Percentiles rank a stretch among this genome's conserved stretches.
Evolutionary conservation across 1,139 yeast genomes (phyloP).

Genomic region (Debaryomyces sp.): DNA sequence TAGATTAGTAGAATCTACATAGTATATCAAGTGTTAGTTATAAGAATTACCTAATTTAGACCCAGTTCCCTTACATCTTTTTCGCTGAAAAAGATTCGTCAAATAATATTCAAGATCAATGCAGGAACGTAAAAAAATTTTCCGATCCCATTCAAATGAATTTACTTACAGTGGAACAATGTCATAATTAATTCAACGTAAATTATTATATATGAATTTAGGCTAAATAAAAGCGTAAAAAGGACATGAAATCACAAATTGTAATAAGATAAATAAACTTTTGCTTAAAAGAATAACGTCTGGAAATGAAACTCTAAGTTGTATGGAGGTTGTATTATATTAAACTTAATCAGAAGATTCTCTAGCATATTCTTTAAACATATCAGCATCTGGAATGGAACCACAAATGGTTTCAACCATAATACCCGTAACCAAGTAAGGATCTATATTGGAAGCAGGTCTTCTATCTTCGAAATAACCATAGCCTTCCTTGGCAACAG

Average conservation of each 20-base stretch:
- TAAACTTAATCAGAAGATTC: constrained; percentile 46
- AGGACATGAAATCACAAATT: neutral
- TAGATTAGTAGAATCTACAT: too few species aligned
- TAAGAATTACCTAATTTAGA: too few species aligned
- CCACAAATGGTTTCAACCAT: constrained; percentile 97
- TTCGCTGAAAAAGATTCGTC: too few species aligned
- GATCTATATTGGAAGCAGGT: constrained; percentile 99
- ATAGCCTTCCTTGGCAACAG: constrained; percentile 96
- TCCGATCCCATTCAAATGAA: too few species aligned
- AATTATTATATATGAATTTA: constrained; percentile 3
- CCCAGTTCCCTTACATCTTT: too few species aligned
- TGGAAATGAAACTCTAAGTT: constrained; percentile 6
- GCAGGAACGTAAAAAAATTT: too few species aligned
- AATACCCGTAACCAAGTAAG: constrained; percentile 97
- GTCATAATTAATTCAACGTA: neutral
- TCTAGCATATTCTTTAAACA: constrained; percentile 85
- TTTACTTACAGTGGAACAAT: too few species aligned
- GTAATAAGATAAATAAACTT: constrained; percentile 5
- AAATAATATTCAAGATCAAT: too few species aligned
- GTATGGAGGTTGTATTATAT: neutral
- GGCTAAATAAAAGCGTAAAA: constrained; percentile 5
- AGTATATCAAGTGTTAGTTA: too few species aligned
- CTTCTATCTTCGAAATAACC: constrained; percentile 99
- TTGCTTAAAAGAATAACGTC: neutral
- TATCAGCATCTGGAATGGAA: constrained; percentile 93